phyloP scores from a whole-genome alignment of 345 rosid species.

The Cochlearia excelsa region DNA sequence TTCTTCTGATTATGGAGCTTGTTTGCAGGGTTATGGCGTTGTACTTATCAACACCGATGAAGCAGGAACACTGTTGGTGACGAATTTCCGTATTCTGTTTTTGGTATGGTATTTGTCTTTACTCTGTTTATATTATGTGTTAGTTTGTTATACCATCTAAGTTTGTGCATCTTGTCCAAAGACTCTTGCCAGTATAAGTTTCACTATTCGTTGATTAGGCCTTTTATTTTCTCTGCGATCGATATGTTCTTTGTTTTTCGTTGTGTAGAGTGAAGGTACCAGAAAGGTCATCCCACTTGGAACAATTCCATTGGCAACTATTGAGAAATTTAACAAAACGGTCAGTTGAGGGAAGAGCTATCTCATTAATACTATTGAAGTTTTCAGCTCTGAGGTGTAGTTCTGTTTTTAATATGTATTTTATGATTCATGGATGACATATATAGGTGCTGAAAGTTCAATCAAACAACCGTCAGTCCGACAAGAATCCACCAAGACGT shows the following conservation, averaged over 20 bases:
- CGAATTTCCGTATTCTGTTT: constrained; percentile 90
- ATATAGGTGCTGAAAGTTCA: constrained; percentile 68
- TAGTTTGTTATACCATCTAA: not conserved
- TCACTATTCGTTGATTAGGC: not conserved
- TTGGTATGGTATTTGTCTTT: constrained; percentile 52
- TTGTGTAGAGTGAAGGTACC: constrained; percentile 70
- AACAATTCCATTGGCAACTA: constrained; percentile 74
- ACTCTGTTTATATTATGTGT: constrained; percentile 9
- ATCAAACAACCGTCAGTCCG: constrained; percentile 52
- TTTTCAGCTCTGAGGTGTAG: not conserved
- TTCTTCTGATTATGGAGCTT: not conserved
- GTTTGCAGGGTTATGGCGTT: constrained; percentile 73
- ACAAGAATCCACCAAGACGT: constrained; percentile 62
- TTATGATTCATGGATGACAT: constrained; percentile 20
- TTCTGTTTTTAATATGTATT: constrained; percentile 3
- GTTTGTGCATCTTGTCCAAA: not conserved
- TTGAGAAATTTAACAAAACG: constrained; percentile 88
- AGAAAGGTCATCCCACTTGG: constrained; percentile 70
- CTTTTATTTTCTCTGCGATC: not conserved
- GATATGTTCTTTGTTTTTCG: not conserved
- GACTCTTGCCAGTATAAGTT: constrained; percentile 2
- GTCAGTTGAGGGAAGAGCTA: constrained; percentile 42
- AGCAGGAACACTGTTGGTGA: constrained; percentile 87
- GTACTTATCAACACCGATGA: constrained; percentile 86
- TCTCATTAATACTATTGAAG: constrained; percentile 13